A percentile compares a stretch with the other conserved stretches of the same genome.
phyloP scores from a whole-genome alignment of 768 basidiomycete genomes.

The Mycena belliarum region DNA sequence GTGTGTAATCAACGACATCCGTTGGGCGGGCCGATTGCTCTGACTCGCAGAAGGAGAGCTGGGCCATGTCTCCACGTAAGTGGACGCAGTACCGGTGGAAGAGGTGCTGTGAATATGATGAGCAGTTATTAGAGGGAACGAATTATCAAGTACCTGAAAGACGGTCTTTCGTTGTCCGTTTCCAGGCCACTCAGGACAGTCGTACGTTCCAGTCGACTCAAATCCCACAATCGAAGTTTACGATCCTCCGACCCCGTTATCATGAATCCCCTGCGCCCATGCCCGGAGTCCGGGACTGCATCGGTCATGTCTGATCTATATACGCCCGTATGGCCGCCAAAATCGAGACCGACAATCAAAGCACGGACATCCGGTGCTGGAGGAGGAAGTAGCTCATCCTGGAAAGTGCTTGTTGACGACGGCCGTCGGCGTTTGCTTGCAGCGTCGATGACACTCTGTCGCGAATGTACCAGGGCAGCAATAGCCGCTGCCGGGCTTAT shows the following conservation, averaged over 20 bases:
- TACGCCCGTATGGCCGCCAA: conserved; percentile 64
- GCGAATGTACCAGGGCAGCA: conserved; percentile 74
- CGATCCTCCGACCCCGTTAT: conserved; percentile 91
- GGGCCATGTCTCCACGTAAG: conserved; percentile 68
- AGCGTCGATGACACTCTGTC: conserved; percentile 42
- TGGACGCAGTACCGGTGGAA: conserved; percentile 47
- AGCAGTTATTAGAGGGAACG: neutral
- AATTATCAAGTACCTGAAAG: conserved; percentile 59
- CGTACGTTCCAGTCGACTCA: conserved; percentile 71
- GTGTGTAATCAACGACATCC: conserved; percentile 76
- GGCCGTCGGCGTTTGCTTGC: conserved; percentile 31
- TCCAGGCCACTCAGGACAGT: conserved; percentile 79
- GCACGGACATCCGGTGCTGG: conserved; percentile 71
- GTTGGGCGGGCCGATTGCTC: conserved; percentile 68
- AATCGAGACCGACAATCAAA: conserved; percentile 72
- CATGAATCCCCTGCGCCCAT: conserved; percentile 64
- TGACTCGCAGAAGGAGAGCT: conserved; percentile 44
- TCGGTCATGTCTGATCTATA: conserved; percentile 55
- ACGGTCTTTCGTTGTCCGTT: conserved; percentile 71
- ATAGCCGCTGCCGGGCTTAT: conserved; percentile 72
- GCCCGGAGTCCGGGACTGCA: conserved; percentile 39
- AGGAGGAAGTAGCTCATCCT: conserved; percentile 38
- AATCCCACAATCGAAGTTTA: conserved; percentile 86
- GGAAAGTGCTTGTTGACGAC: conserved; percentile 35
- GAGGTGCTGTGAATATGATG: conserved; percentile 29